Conservation (phyloP, 805 yeast species). For the Cyberlindnera nakhonratchasimensis region DNA sequence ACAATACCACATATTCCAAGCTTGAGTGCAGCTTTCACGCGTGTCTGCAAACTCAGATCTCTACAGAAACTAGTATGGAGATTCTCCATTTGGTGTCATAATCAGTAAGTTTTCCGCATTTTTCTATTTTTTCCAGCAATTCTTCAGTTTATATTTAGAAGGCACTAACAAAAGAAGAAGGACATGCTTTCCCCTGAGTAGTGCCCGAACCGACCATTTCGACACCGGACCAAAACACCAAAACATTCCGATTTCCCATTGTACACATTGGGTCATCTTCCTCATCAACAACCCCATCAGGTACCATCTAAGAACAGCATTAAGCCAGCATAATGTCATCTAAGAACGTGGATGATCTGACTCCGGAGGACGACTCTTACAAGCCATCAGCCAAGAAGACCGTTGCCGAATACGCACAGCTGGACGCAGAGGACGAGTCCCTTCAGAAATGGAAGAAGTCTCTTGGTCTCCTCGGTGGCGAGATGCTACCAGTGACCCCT, state of each 20-base stretch:
- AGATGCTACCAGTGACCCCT: conserved; percentile 61
- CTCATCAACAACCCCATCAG: no score
- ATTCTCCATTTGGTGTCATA: no score
- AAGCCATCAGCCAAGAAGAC: conserved; percentile 60
- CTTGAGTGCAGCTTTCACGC: no score
- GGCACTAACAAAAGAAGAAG: no score
- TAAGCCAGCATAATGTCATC: conserved; percentile 7
- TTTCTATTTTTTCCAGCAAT: no score
- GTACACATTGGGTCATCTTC: no score
- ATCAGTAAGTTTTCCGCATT: no score
- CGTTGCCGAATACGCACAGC: conserved; percentile 72
- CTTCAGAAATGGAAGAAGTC: conserved; percentile 90
- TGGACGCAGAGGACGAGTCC: conserved; percentile 90
- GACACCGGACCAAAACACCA: background rate
- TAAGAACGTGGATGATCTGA: conserved; percentile 45
- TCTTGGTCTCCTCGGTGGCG: conserved; percentile 64
- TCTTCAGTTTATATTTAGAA: no score
- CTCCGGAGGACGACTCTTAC: conserved; percentile 62
- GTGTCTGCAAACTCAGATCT: no score
- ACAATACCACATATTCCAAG: no score
- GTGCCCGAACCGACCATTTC: conserved; percentile 2
- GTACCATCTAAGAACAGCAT: background rate
- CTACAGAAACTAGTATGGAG: no score
- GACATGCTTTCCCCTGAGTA: background rate
- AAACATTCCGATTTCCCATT: background rate